Evolutionary conservation across 2,329 filamentous ascomycete genomes (phyloP), one percentile per base, ranked within the genome.

Genomic region (Cladophialophora yegresii): DNA sequence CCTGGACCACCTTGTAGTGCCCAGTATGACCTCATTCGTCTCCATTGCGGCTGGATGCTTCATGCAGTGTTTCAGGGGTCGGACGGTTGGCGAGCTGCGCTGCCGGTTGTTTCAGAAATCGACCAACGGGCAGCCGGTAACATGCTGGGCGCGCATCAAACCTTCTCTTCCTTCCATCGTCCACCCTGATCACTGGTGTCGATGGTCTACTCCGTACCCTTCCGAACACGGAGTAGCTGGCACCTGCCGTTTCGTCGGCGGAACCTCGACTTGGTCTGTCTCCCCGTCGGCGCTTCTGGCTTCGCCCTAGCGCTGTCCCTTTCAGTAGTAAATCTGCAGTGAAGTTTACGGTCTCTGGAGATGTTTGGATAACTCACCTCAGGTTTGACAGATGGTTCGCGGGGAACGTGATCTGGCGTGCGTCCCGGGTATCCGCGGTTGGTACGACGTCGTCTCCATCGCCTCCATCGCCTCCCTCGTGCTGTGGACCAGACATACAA

Each of bases 401-500:
- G 47, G 47, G 23, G 13, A 16, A 50, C 7, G 47, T 50, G 47
- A 26, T 20, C 12, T 2, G 47, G 23, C 50, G 22, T 30, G 16
- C 23, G 3, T 53, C 8, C 50, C 3, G 3, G 3, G 28, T 54
- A 8, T 28, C 51, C 28, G 51, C 51, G 5, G 20, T 16, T 28
- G 54, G 33, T 32, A 56, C 54, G 36, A 28, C 54, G 26, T 43
- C 54, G 32, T 43, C 20, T 26, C 54, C 54, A 23, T 45, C 20
- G n/a, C n/a, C n/a, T n/a, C n/a, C 54, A 43, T 43, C 54, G 32
- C 26, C 20, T 26, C 54, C 54, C 13, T 45, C 20, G 4, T 16
- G 28, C 51, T 26, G 33, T 54, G 51, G 51, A 33, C 51, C 51
- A 54, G 23, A 4, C 51, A 30, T 66, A 47, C 54, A 51, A 67